Evolutionary conservation across 83 land plant genomes (phyloP).

Genomic region (Picea abies): DNA sequence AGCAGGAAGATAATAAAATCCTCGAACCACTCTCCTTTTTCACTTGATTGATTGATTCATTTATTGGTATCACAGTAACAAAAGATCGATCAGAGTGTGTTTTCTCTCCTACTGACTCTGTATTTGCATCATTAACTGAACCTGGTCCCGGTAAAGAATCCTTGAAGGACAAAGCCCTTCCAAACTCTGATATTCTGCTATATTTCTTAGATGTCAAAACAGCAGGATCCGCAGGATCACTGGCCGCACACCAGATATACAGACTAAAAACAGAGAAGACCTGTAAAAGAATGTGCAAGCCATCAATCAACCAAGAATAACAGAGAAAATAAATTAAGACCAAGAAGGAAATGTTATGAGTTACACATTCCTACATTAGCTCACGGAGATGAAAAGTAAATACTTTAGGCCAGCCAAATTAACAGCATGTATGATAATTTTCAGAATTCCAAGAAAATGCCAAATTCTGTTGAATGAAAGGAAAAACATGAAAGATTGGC

Average conservation of each 20-base stretch:
- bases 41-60: constrained; percentile 13
- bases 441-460: not conserved
- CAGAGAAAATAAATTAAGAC: too few species aligned
- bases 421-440: not conserved
- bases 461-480: not conserved
- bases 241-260: constrained; percentile 85
- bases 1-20: not conserved
- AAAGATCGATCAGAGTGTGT: not conserved
- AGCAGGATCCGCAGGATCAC: constrained; percentile 83
- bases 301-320: not conserved
- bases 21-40: not conserved
- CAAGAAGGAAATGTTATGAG: not conserved
- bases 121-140: not conserved
- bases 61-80: not conserved
- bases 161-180: constrained; percentile 11
- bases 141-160: constrained; percentile 15
- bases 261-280: constrained; percentile 49
- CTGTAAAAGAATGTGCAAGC: constrained; percentile 36
- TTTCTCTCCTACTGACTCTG: not conserved
- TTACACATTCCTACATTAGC: not conserved
- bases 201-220: constrained; percentile 1
- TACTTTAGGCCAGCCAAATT: too few species aligned
- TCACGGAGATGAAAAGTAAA: not conserved
- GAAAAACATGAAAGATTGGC: not conserved
- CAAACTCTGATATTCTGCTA: constrained; percentile 1